Base-by-base conservation (phyloP, 1,139 yeast genomes). In the Geotrichum aggregatum region DNA sequence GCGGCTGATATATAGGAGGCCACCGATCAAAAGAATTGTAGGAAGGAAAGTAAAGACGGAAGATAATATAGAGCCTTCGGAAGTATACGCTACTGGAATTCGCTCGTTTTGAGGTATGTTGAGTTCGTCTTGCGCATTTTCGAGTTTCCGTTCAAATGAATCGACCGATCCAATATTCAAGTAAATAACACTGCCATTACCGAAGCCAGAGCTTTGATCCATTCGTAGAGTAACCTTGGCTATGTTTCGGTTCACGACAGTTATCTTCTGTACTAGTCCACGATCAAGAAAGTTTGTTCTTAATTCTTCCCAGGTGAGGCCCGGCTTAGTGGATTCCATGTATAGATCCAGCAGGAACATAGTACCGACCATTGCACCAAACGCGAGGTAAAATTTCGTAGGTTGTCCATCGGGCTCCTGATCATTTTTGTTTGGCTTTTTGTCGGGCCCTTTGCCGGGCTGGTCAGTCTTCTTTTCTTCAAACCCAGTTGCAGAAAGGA, bases 111-210 rank as follows among this genome's bases (percentile, higher is more conserved):
- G 74, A 1, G 87, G 79, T 44, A 89, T 83, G 2, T 80, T 78
- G 56, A 84, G 77, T 53, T 78, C 78, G 55, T 85, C 84, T 70
- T 92, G 98, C 14, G 86, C 82, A 49, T 76, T 78, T 54, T 83
- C 87, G 63, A 94, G 75, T 61, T 84, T 87, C 52, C 83, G 81
- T 71, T 94, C 98, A 66, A 94, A 89, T 7, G 83, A 75, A 60
- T 89, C 97, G 13, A 89, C 81, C 0, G 96, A 86, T 4, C 98
- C 98, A 61, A 94, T 87, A 41, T 87, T 81, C 72, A 92, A 94
- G 73, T 33, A 60, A 4, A 71, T 61, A 36, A 63, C 59, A 10
- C 60, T 67, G 35, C 63, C 65, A 1, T 62, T 56, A n/a, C 60
- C 60, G 11, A 60, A 61, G 2, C 59, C 56, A n/a, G 56, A 56